Conservation (phyloP, 2,329 filamentous ascomycete species). For the Paraphaeosphaeria sporulosa region DNA sequence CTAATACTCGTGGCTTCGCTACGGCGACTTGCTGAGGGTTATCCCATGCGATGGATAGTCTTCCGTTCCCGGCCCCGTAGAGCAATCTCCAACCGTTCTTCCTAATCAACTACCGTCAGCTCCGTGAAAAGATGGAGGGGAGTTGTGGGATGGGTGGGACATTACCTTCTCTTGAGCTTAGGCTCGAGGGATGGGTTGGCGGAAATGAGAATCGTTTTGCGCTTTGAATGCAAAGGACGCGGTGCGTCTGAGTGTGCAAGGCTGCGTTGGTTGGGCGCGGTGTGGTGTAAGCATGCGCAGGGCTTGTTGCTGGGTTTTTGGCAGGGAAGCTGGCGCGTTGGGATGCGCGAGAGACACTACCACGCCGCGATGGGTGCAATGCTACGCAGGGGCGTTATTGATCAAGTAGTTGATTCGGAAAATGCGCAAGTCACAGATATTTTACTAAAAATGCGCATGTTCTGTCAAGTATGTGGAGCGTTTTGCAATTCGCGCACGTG, state of each 20-base stretch:
- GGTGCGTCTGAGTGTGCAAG: conserved; percentile 18
- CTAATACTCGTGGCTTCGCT: conserved; percentile 51
- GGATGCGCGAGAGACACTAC: no score
- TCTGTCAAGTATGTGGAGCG: no score
- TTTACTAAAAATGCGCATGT: no score
- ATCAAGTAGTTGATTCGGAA: no score
- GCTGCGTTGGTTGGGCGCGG: no score
- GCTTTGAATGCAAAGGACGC: conserved; percentile 13
- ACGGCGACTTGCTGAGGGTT: conserved; percentile 53
- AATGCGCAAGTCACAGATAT: no score
- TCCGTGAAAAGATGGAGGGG: conserved; percentile 52
- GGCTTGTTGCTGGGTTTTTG: no score
- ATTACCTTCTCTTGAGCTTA: conserved; percentile 18
- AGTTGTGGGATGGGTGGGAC: conserved; percentile 55
- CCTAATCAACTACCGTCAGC: conserved; percentile 45
- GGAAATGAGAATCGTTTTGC: not conserved
- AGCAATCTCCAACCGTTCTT: conserved; percentile 47
- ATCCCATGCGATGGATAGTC: conserved; percentile 48
- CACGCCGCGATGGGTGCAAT: no score
- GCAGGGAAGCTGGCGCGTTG: no score
- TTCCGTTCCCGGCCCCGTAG: conserved; percentile 55
- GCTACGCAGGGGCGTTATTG: no score
- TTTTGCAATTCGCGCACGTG: no score
- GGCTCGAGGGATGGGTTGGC: not conserved
- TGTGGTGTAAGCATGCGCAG: no score